Evolutionary conservation across 139 green algal genomes (phyloP), one percentile per base, ranked within the genome.

Genomic region (Gonium pectorale): DNA sequence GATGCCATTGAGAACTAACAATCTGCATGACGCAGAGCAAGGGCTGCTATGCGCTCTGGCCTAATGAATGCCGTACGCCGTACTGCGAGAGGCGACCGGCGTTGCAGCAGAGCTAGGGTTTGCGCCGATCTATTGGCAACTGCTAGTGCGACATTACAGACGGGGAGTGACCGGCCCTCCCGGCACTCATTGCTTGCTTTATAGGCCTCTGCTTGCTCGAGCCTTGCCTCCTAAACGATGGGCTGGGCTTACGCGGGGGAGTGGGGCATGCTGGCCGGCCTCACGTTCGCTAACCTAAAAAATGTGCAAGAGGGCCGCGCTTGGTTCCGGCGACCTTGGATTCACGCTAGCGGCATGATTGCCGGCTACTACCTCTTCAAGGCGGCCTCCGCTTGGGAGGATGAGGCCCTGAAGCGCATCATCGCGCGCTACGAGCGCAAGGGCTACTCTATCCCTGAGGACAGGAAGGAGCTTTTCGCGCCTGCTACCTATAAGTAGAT

Each of bases 341-440:
- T 86, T 52, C 87, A 90, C 56, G 71, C 54, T 24, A n/a, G 21
- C 7, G 87, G 87, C 38, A 88, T 88, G 87, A 17, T 86, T 35
- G 77, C 60, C 9, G 87, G 87, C 13, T 90, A 90, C 59, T 78
- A 67, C 38, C 5, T 69, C 11, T 81, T 88, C 38, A 88, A 88
- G 82, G 41, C 83, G 17, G 81, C 77, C 2, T 62, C 68, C 21
- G 87, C 67, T 24, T 90, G 62, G 52, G 87, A 88, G 75, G 81
- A 86, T 11, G 46, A 86, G 43, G 73, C 73, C 38, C 70, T 91
- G 83, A 46, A 75, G 35, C 59, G 54, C 51, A 84, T 87, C 62
- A 87, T 91, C 35, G 37, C 67, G 4, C 80, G 63, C 51, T 91
- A 89, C 43, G 87, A 91, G 83, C 78, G 83, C 9, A 91, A 91